Conservation (phyloP, 2,329 filamentous ascomycete species). For the Cordyceps cicadae region DNA sequence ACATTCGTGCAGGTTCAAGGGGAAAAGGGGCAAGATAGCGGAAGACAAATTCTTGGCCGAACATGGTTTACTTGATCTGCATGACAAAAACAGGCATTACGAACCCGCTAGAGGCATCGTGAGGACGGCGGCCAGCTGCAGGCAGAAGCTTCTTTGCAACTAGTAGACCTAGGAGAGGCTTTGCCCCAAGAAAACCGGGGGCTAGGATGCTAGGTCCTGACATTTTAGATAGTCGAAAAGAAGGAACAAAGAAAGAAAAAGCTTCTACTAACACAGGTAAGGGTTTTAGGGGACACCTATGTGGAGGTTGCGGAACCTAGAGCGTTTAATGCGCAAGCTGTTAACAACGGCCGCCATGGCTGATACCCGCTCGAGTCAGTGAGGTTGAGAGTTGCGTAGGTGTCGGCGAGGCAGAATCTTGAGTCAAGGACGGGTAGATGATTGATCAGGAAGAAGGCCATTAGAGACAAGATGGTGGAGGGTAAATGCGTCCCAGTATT, state of each 20-base stretch:
- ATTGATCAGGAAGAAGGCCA: neutral
- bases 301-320: slow-evolving; percentile 7
- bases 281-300: neutral
- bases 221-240: neutral
- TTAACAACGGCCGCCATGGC: neutral
- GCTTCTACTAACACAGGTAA: slow-evolving; percentile 8
- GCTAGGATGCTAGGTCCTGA: neutral
- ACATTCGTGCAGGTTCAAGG: neutral
- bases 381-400: neutral
- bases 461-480: neutral
- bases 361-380: slow-evolving; percentile 10
- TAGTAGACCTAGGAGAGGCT: neutral
- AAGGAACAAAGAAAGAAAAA: slow-evolving; percentile 1
- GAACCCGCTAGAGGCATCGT: neutral
- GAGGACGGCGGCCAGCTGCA: neutral
- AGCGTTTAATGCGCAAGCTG: slow-evolving; percentile 7
- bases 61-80: slow-evolving; percentile 3
- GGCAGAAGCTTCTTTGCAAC: neutral
- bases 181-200: neutral
- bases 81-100: neutral
- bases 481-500: slow-evolving; percentile 7
- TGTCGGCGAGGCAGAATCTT: neutral
- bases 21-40: slow-evolving; percentile 1
- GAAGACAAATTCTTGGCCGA: neutral
- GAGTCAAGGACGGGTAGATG: neutral